Conservation (phyloP, 2,329 filamentous ascomycete genomes). For the Paraphaeosphaeria minitans region DNA sequence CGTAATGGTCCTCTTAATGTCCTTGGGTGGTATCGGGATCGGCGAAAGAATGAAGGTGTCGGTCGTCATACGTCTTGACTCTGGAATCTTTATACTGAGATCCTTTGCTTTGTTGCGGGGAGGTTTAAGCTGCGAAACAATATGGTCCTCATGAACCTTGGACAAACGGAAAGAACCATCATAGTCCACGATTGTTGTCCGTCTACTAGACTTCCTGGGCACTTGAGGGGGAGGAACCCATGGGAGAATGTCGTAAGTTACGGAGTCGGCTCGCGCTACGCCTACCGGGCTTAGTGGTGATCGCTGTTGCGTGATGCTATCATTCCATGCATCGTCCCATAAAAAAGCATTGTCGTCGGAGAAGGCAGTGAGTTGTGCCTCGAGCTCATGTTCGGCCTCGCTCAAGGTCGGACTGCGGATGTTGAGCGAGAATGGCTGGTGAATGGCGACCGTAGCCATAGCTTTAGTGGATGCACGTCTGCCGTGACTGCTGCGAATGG, state of each 20-base stretch:
- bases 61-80: constrained; percentile 23
- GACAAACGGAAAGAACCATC: constrained; percentile 26
- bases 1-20: constrained; percentile 45
- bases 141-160: constrained; percentile 35
- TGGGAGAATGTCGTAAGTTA: constrained; percentile 10
- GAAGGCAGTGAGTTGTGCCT: constrained; percentile 41
- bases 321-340: constrained; percentile 28
- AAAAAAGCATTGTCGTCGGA: constrained; percentile 30
- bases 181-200: constrained; percentile 32
- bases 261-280: constrained; percentile 18
- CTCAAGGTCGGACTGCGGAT: constrained; percentile 52
- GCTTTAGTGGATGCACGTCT: constrained; percentile 21
- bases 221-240: constrained; percentile 38
- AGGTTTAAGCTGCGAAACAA: constrained; percentile 34
- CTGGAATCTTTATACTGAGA: constrained; percentile 33
- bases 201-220: constrained; percentile 51
- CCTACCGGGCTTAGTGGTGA: constrained; percentile 14
- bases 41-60: constrained; percentile 31
- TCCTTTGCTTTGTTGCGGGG: constrained; percentile 23
- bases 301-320: constrained; percentile 18
- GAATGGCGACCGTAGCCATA: constrained; percentile 32
- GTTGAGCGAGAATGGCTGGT: constrained; percentile 8
- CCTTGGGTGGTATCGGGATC: constrained; percentile 22
- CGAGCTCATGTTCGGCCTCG: constrained; percentile 51
- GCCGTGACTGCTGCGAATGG: constrained; percentile 20